A percentile compares a stretch with the other conserved stretches of the same genome.
Conservation (phyloP, 1,284 basidiomycete species). For the Clitocybe nebularis region DNA sequence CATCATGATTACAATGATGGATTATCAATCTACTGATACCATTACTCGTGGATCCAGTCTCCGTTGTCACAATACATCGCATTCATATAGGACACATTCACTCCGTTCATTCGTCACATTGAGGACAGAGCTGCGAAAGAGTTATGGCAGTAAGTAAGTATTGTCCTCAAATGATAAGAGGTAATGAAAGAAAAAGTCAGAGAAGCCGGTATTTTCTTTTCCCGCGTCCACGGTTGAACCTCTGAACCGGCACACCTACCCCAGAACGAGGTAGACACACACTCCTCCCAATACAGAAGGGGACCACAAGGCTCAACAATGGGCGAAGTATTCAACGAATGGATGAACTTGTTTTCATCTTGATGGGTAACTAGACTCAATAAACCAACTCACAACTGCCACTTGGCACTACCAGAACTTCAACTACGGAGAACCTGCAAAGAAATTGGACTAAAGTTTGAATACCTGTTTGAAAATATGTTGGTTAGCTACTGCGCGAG, state of each 20-base stretch:
- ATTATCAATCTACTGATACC: no score
- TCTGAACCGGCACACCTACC: slow-evolving; percentile 33
- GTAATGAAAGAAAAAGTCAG: slow-evolving; percentile 40
- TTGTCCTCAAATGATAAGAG: background rate
- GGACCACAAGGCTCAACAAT: slow-evolving; percentile 27
- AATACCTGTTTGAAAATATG: no score
- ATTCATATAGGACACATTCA: no score
- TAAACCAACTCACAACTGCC: slow-evolving; percentile 18
- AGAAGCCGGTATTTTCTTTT: slow-evolving; percentile 70
- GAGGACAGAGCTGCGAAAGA: background rate
- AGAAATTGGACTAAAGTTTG: no score
- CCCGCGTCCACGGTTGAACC: slow-evolving; percentile 33
- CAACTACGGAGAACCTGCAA: no score
- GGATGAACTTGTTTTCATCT: slow-evolving; percentile 77
- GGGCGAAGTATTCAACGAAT: slow-evolving; percentile 66
- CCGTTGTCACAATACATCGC: no score
- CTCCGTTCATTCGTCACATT: no score
- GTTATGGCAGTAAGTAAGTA: slow-evolving; percentile 1
- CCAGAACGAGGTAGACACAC: slow-evolving; percentile 47
- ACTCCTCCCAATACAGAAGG: slow-evolving; percentile 34
- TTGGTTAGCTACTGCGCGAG: no score
- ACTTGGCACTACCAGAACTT: background rate
- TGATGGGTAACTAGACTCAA: slow-evolving; percentile 24
- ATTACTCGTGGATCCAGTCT: no score
- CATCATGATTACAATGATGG: no score